Evolutionary conservation across 345 rosid genomes (phyloP).

Genomic region (Eutrema japonicum): DNA sequence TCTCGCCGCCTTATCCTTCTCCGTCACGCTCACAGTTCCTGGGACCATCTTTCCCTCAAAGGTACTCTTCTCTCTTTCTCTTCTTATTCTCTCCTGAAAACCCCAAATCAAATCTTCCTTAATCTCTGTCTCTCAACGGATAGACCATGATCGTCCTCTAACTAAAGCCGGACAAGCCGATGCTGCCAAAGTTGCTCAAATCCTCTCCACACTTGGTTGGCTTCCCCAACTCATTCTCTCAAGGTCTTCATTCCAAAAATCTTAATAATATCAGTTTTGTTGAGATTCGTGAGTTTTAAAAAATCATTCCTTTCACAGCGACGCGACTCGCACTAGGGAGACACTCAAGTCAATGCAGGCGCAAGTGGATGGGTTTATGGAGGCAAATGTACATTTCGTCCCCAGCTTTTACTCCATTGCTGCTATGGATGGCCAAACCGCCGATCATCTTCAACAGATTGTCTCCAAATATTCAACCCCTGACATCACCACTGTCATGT

Average conservation of each 20-base stretch:
- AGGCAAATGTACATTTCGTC: conserved; percentile 77
- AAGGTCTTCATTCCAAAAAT: conserved; percentile 48
- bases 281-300: not conserved
- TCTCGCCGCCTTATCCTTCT: conserved; percentile 89
- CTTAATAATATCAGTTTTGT: not conserved
- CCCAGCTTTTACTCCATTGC: conserved; percentile 96
- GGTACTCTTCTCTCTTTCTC: conserved; percentile 47
- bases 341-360: conserved; percentile 90
- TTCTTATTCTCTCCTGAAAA: not conserved
- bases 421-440: conserved; percentile 98
- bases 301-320: conserved; percentile 52
- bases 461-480: conserved; percentile 70
- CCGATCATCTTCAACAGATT: conserved; percentile 74
- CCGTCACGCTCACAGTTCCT: conserved; percentile 94
- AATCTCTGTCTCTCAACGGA: not conserved
- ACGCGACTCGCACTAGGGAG: conserved; percentile 77
- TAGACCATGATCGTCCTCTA: conserved; percentile 94
- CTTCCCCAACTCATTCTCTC: conserved; percentile 83
- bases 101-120: not conserved
- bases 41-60: conserved; percentile 68
- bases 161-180: conserved; percentile 66
- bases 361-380: conserved; percentile 64
- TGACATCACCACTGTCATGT: conserved; percentile 82
- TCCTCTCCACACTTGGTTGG: conserved; percentile 82
- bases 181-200: conserved; percentile 65